phyloP scores from a whole-genome alignment of 441 rosid species.

The California macrophylla region DNA sequence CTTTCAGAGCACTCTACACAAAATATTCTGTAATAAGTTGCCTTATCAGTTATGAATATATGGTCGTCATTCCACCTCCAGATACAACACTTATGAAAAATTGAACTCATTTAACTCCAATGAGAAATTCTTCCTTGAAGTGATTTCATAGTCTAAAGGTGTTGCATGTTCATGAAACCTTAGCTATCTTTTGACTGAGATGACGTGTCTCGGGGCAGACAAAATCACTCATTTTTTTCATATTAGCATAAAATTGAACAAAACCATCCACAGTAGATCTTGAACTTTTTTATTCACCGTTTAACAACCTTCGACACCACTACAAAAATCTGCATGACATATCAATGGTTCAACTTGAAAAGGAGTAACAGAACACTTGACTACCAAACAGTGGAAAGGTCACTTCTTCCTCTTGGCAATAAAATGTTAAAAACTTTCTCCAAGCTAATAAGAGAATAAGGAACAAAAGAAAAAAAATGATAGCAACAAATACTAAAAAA shows the following conservation, averaged over 20 bases:
- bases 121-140: background rate
- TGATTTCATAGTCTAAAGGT: constrained; percentile 6
- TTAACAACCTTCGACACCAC: background rate
- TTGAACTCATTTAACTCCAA: no score
- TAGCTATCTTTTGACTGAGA: background rate
- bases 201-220: background rate
- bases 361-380: background rate
- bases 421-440: no score
- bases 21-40: no score
- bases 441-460: background rate
- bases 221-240: background rate
- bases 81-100: no score
- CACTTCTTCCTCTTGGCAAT: no score
- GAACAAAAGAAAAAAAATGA: background rate
- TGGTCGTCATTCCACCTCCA: background rate
- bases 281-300: background rate
- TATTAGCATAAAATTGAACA: background rate
- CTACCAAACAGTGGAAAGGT: no score
- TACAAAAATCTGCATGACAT: background rate
- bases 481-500: background rate
- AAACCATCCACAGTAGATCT: background rate
- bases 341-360: background rate
- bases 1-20: no score
- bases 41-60: background rate
- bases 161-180: background rate